Evolutionary conservation across 768 basidiomycete species (phyloP).

Genomic region (Tulasnella sp.): DNA sequence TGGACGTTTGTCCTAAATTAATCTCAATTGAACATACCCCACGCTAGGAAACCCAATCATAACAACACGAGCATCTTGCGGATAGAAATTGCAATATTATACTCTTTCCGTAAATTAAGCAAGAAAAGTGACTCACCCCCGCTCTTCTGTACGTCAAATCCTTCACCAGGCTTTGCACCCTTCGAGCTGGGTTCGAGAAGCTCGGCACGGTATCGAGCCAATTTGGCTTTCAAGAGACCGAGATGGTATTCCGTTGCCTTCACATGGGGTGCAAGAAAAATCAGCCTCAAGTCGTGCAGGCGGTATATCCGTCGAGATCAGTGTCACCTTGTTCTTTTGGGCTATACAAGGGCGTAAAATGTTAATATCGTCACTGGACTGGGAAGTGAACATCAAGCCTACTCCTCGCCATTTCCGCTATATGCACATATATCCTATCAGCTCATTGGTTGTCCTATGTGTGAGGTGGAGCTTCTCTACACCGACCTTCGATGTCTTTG

Average conservation of each 20-base stretch:
- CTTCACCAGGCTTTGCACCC: constrained; percentile 58
- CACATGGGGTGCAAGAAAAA: constrained; percentile 11
- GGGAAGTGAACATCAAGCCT: constrained; percentile 28
- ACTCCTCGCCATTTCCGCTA: constrained; percentile 98
- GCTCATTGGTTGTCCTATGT: neutral
- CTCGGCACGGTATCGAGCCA: constrained; percentile 89
- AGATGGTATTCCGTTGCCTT: constrained; percentile 93
- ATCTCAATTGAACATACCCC: constrained; percentile 45
- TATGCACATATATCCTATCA: neutral
- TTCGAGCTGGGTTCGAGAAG: constrained; percentile 86
- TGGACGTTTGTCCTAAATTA: neutral
- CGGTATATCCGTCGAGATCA: neutral
- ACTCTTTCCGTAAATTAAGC: neutral
- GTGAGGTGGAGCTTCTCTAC: neutral
- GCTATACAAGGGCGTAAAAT: constrained; percentile 35
- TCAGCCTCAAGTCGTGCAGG: neutral
- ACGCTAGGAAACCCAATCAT: constrained; percentile 95
- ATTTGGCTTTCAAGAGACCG: constrained; percentile 86
- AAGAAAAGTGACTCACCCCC: constrained; percentile 39
- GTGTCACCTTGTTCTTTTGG: constrained; percentile 90
- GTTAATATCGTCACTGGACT: constrained; percentile 1
- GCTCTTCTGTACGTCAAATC: constrained; percentile 79
- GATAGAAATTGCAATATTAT: neutral
- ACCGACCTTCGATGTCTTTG: constrained; percentile 78
- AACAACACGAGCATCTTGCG: constrained; percentile 70